Evolutionary conservation across 257 asterid species (phyloP).

Genomic region (Nicotiana obtusifolia): DNA sequence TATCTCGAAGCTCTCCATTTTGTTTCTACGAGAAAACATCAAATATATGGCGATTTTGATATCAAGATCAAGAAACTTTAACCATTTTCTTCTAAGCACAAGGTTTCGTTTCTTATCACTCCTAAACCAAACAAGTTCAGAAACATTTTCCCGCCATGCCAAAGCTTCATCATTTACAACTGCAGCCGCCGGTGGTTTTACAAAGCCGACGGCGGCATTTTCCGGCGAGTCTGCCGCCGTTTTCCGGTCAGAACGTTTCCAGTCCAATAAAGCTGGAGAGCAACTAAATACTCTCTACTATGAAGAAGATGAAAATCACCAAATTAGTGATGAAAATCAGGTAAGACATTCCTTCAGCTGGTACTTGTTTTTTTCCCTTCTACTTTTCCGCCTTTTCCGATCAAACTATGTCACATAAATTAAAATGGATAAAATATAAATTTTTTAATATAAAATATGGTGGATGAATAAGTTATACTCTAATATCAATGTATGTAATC

Average conservation of each 20-base stretch:
- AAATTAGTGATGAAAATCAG: constrained; percentile 37
- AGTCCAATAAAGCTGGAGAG: constrained; percentile 54
- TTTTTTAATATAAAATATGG: no score
- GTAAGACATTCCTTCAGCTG: constrained; percentile 10
- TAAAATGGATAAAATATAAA: no score
- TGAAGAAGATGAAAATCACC: constrained; percentile 25
- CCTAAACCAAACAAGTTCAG: background rate
- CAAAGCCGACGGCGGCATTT: constrained; percentile 1
- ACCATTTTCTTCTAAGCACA: constrained; percentile 26
- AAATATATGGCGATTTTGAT: constrained; percentile 40
- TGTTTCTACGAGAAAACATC: background rate
- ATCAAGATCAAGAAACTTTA: constrained; percentile 40
- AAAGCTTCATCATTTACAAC: constrained; percentile 15
- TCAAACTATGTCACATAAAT: no score
- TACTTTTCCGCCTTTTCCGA: no score
- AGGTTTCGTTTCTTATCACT: constrained; percentile 7
- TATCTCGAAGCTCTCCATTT: background rate
- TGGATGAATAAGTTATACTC: no score
- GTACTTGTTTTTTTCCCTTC: no score
- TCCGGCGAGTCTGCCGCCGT: constrained; percentile 14
- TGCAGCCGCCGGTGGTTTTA: background rate
- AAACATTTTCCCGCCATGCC: background rate
- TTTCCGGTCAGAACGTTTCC: constrained; percentile 30
- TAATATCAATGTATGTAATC: no score
- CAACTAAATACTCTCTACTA: constrained; percentile 30